These are phyloP conservation scores for Beauveria sp. DNA, from an alignment of 2,329 filamentous ascomycete species.

Conservation along the genomic window DNA sequence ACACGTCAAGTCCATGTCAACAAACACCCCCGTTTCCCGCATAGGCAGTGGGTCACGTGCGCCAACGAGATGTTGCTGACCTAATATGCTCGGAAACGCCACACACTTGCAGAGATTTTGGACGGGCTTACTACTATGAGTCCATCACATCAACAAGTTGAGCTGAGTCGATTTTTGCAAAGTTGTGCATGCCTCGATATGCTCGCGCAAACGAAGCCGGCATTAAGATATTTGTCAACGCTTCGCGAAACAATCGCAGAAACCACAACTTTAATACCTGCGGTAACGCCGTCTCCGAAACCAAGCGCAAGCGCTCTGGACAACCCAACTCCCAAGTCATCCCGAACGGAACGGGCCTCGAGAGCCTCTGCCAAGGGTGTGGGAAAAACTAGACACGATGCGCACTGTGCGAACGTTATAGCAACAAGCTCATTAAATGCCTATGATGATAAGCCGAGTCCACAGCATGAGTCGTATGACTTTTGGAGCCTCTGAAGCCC, in stretches of 20 bases:
- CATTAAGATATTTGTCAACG: neutral
- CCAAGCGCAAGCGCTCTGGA: neutral
- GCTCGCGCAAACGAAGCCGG: neutral
- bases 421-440: neutral
- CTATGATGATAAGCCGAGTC: neutral
- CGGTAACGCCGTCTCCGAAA: too few species aligned
- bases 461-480: neutral
- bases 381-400: neutral
- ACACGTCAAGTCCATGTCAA: too few species aligned
- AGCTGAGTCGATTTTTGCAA: neutral
- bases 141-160: neutral
- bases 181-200: neutral
- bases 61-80: too few species aligned
- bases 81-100: too few species aligned
- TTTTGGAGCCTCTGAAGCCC: neutral
- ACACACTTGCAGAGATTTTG: too few species aligned
- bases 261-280: too few species aligned
- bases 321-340: neutral
- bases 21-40: too few species aligned
- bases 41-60: too few species aligned
- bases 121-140: too few species aligned
- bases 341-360: neutral
- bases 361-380: neutral
- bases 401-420: neutral
- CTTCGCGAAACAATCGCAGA: neutral